phyloP scores from a whole-genome alignment of 1,139 yeast genomes.

The Lodderomyces metapsilosis region DNA sequence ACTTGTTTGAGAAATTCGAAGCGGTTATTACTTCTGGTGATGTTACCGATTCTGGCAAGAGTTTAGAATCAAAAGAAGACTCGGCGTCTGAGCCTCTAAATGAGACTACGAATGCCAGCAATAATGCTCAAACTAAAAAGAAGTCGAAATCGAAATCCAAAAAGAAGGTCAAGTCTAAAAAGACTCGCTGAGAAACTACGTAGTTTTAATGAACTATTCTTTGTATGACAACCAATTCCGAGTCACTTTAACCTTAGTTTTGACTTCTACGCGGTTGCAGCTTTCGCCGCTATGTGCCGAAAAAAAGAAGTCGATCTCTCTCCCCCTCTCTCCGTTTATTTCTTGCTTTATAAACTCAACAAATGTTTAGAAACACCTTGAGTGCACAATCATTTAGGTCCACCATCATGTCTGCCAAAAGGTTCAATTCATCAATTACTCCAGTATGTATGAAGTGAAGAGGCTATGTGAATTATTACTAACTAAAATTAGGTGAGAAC shows the following conservation, averaged over 20 bases:
- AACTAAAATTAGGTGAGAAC: conserved; percentile 49
- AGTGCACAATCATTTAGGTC: conserved; percentile 21
- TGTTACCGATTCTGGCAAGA: conserved; percentile 8
- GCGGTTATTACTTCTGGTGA: conserved; percentile 21
- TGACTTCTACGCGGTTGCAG: conserved; percentile 1
- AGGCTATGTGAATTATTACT: not conserved
- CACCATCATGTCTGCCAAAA: conserved; percentile 23
- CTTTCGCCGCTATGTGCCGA: not conserved
- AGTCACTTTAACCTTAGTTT: not conserved
- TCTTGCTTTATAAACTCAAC: not conserved
- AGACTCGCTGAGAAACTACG: too few relatives aligned
- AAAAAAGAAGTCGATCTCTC: not conserved
- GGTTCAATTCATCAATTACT: conserved; percentile 37
- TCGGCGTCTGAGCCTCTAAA: conserved; percentile 23
- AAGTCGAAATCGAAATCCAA: conserved; percentile 26
- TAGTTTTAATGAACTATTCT: too few relatives aligned
- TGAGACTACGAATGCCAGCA: conserved; percentile 26
- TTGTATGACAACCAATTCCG: too few relatives aligned
- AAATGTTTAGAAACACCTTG: conserved; percentile 12
- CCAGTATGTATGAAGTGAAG: conserved; percentile 35
- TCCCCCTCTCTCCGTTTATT: not conserved
- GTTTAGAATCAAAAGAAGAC: conserved; percentile 5
- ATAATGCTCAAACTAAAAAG: conserved; percentile 19
- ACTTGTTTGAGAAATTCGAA: conserved; percentile 28
- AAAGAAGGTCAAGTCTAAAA: conserved; percentile 15